phyloP scores from a whole-genome alignment of 306 rosid genomes.

The Ormosia emarginata region DNA sequence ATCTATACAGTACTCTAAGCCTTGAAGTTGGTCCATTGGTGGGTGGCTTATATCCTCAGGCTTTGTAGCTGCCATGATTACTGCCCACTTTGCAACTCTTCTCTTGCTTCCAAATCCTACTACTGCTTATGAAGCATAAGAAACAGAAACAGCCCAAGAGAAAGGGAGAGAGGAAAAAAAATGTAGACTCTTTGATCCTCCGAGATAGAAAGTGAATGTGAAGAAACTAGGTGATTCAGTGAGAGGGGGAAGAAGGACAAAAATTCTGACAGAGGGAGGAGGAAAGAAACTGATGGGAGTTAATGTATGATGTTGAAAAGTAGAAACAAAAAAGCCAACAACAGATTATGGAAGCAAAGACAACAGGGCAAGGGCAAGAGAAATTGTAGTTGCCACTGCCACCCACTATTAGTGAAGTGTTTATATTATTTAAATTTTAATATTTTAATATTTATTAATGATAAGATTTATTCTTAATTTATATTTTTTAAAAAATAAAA shows the following conservation, averaged over 20 bases:
- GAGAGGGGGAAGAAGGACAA: neutral
- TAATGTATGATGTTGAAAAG: conserved; percentile 20
- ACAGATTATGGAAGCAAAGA: conserved; percentile 18
- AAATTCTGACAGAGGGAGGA: neutral
- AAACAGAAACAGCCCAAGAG: conserved; percentile 10
- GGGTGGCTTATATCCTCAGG: conserved; percentile 83
- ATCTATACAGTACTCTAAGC: conserved; percentile 94
- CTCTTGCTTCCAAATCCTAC: conserved; percentile 23
- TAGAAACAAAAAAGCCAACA: neutral
- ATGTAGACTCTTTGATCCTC: neutral
- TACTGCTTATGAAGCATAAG: conserved; percentile 24
- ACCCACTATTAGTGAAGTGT: conserved; percentile 22
- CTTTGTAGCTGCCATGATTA: conserved; percentile 73
- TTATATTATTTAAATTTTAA: too few species aligned
- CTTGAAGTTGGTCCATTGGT: conserved; percentile 97
- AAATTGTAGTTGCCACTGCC: conserved; percentile 28
- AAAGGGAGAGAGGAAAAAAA: neutral
- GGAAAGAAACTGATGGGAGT: neutral
- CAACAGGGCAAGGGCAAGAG: conserved; percentile 19
- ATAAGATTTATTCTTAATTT: too few species aligned
- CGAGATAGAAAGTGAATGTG: neutral
- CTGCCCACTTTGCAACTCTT: conserved; percentile 26
- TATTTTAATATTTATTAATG: too few species aligned
- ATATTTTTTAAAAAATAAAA: too few species aligned
- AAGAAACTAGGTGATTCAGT: conserved; percentile 1